Base-by-base conservation (phyloP, 306 rosid species). In the Ziziphus jujuba region DNA sequence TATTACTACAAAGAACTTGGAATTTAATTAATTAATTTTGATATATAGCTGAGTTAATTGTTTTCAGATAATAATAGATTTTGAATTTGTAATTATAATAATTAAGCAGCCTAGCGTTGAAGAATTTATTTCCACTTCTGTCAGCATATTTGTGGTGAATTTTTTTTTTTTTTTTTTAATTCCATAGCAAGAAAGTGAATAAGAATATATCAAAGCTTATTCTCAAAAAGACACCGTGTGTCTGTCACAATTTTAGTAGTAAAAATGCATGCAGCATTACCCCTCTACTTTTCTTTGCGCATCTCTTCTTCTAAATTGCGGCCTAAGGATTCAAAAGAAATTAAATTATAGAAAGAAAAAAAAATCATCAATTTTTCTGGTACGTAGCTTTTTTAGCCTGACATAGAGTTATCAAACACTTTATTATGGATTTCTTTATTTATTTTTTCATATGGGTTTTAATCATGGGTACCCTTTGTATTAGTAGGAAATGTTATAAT, bases 201-300 rank as follows among this genome's bases (percentile, higher is more conserved):
- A 45, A 63, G 67, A 63, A 63, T 63, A 38, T 52, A 7, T 19
- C 13, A 17, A 21, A n/a, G 57, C 12, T 52, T 52, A 52, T 52
- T 52, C 57, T 23, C 25, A 52, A 52, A 52, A 52, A 12, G 23
- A n/a, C 13, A 52, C 57, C 43, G 43, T 36, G 9, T 36, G 43
- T 36, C 43, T 6, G 5, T 7, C 43, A 36, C 43, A 36, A 6
- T 6, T 36, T 6, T 7, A 36, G 16, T 21, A 63, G 48, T 63
- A 11, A 7, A 44, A 45, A 63, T 23, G 44, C 36, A 23, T 45
- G 35, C 55, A 45, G 67, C 67, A 63, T n/a, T 63, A 43, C 45
- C 6, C 43, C 43, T 36, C 9, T 7, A 6, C 43, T 6, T 36
- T 36, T 36, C 9, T 36, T 36, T 7, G 36, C 56, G 56, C 7